Evolutionary conservation across 495 filamentous ascomycete species (phyloP), one percentile per base, ranked within the genome.

Genomic region (Penicillium lividum): DNA sequence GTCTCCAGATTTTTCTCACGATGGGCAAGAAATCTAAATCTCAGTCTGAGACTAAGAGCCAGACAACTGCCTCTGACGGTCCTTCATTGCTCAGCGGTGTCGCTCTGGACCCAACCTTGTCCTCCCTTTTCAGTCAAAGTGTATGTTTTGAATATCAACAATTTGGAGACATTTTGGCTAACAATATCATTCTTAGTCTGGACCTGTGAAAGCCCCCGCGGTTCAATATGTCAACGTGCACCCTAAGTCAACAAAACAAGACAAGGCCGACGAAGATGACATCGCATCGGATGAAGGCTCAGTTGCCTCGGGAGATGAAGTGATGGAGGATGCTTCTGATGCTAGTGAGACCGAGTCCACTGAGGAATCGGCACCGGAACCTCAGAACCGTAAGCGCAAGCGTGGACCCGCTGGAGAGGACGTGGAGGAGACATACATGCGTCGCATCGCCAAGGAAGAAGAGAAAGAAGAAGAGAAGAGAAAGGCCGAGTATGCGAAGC

Each of bases 361-460:
- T 18, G 69, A 74, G 40, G 73, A 78, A 46, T 63, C 71, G 36
- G 61, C 68, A 46, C 67, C 75, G 9, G 77, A 80, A 56, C 61
- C 52, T 10, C 72, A 77, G 45, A 84, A 82, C 53, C 81, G 85
- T 47, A 97, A 97, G 67, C 86, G 93, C 58, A 96, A 94, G 74
- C 82, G 89, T 44, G 82, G 78, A 54, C 73, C 82, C 30, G 82
- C 83, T 10, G 82, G 86, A 29, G 91, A 92, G 51, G 86, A 94
- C 56, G 70, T 98, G 1, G 94, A 97, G 68, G 86, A 82, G 29
- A 80, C 79, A 28, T 97, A 98, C 64, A 84, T 97, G 79, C 81
- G 84, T 53, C 86, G 86, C 55, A 71, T 98, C 51, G 81, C 75
- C 47, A 78, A 77, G 54, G 83, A 87, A 60, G 81, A 87, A 53